phyloP scores from a whole-genome alignment of 2,329 filamentous ascomycete species.

The Colletotrichum truncatum region DNA sequence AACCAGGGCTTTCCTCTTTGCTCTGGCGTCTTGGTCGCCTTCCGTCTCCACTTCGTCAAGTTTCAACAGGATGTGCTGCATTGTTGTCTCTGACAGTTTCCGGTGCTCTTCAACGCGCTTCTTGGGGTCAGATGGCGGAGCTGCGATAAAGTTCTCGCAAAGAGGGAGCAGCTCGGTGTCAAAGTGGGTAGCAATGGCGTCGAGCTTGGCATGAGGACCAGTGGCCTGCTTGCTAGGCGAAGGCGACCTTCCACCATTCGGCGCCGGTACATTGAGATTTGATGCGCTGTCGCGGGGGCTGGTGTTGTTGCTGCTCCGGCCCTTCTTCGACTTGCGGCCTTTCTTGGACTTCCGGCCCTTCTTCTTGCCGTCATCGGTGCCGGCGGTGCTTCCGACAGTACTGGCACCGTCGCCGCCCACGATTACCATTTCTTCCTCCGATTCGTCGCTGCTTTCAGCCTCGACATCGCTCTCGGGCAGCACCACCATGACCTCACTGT shows the following conservation, averaged over 20 bases:
- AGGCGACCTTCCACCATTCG: slow-evolving; percentile 46
- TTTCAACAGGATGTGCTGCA: slow-evolving; percentile 81
- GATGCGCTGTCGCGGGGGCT: slow-evolving; percentile 55
- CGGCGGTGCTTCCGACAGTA: slow-evolving; percentile 38
- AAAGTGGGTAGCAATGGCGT: slow-evolving; percentile 73
- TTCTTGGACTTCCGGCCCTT: slow-evolving; percentile 46
- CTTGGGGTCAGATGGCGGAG: slow-evolving; percentile 71
- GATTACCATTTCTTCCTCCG: slow-evolving; percentile 53
- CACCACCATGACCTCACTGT: slow-evolving; percentile 65
- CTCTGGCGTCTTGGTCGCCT: slow-evolving; percentile 71
- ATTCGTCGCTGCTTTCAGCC: slow-evolving; percentile 45
- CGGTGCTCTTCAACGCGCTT: slow-evolving; percentile 80
- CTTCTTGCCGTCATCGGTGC: slow-evolving; percentile 45
- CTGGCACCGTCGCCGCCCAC: slow-evolving; percentile 52
- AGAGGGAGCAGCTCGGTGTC: slow-evolving; percentile 71
- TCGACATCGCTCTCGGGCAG: slow-evolving; percentile 53
- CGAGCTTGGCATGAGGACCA: slow-evolving; percentile 68
- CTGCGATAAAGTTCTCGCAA: slow-evolving; percentile 67
- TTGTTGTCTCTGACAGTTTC: slow-evolving; percentile 77
- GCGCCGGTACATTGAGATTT: slow-evolving; percentile 43
- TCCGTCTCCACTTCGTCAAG: slow-evolving; percentile 80
- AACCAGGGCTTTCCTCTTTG: slow-evolving; percentile 77
- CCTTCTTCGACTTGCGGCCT: slow-evolving; percentile 39
- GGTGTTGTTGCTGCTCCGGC: slow-evolving; percentile 44
- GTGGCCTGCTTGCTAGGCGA: slow-evolving; percentile 46